Evolutionary conservation across 352 stramenopile genomes (phyloP).

Genomic region (Pythium utonaiense): DNA sequence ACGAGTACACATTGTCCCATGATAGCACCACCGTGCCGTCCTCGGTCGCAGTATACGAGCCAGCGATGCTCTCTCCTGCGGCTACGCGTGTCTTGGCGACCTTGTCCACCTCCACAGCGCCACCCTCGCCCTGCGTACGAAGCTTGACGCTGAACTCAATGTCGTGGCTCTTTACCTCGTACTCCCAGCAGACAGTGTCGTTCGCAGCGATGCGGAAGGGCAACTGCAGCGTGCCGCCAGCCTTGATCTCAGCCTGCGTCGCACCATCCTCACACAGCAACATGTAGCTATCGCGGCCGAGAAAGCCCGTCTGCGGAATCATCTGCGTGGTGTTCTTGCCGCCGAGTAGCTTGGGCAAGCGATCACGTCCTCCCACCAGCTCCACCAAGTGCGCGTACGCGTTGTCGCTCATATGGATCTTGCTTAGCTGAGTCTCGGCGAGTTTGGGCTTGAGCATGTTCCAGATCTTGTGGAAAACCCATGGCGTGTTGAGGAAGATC

Average conservation of each 20-base stretch:
- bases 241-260: slow-evolving; percentile 61
- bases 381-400: slow-evolving; percentile 43
- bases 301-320: slow-evolving; percentile 62
- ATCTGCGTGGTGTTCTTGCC: slow-evolving; percentile 47
- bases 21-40: slow-evolving; percentile 67
- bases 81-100: slow-evolving; percentile 37
- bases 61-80: slow-evolving; percentile 33
- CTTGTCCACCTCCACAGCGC: slow-evolving; percentile 58
- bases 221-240: slow-evolving; percentile 52
- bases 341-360: slow-evolving; percentile 51
- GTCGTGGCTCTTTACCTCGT: slow-evolving; percentile 56
- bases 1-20: slow-evolving; percentile 75
- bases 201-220: slow-evolving; percentile 69
- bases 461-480: slow-evolving; percentile 78
- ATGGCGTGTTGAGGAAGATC: slow-evolving; percentile 58
- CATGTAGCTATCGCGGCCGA: slow-evolving; percentile 57
- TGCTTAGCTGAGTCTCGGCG: slow-evolving; percentile 58
- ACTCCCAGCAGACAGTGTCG: slow-evolving; percentile 78
- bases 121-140: slow-evolving; percentile 64
- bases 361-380: slow-evolving; percentile 44
- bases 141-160: slow-evolving; percentile 71
- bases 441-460: slow-evolving; percentile 47
- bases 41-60: slow-evolving; percentile 58
- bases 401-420: slow-evolving; percentile 57
- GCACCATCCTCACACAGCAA: slow-evolving; percentile 69